Base-by-base conservation (phyloP, 768 basidiomycete species). In the Clavulina sp. region DNA sequence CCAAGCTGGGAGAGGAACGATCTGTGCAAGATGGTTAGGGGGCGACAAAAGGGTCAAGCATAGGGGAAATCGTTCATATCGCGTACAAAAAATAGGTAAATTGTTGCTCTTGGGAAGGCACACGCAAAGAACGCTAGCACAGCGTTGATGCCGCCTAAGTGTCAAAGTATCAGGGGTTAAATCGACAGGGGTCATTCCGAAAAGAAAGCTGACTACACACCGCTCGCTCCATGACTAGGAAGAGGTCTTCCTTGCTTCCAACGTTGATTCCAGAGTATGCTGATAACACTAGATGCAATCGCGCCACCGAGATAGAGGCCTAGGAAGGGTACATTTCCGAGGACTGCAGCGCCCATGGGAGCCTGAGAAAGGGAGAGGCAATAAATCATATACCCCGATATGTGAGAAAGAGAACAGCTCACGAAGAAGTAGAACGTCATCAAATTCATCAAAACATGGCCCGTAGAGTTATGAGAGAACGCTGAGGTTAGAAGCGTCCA, bases 1-100 rank as follows among this genome's bases (percentile, higher is more conserved):
- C 54, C 54, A 55, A n/a, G 54, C 54, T 29, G 54, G 54, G 40
- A 55, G 41, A n/a, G 54, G 54, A 16, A 55, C 36, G 30, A 55
- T 52, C 53, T 38, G 32, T 19, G n/a, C n/a, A 50, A 54, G 30
- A 51, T 36, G 36, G 26, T 7, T 23, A 40, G 18, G 16, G 52
- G 51, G 4, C 9, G 19, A 44, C 5, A 18, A 7, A 48, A 13
- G 13, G 13, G 9, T 13, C 16, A 13, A 13, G 13, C 13, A 13
- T 13, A 46, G 24, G 9, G 9, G 43, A 13, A 46, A n/a, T n/a
- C n/a, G n/a, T n/a, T 46, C 43, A 28, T 9, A 16, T 46, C 43
- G 26, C 43, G 13, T 28, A 46, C 43, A 26, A 49, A 49, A 26
- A 49, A 49, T 7, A 49, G 29, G 18, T 30, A 30, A 26, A 49